Evolutionary conservation across 2,329 filamentous ascomycete genomes (phyloP), one percentile per base, ranked within the genome.

Genomic region (Xylaria sp.): DNA sequence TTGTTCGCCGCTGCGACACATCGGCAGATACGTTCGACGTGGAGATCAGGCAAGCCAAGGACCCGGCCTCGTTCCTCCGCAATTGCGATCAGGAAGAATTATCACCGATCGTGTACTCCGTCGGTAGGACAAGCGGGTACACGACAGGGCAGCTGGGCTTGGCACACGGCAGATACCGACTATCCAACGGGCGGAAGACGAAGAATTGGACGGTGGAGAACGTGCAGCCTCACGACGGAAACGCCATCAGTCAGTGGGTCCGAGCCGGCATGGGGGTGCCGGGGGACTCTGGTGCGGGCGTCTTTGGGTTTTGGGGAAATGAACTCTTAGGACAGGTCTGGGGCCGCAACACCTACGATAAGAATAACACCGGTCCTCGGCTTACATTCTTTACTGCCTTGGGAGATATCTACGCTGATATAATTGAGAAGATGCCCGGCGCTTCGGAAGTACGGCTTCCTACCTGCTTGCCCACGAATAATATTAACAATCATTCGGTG

Each of bases 141-240:
- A 81, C 83, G 63, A 76, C 76, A 13, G 82, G 82, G 1, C 81
- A 80, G 54, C 70, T 84, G 28, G 81, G 82, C 51, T 80, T 84
- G 63, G 78, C 81, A 1, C 82, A 81, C 0, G 80, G 80, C 5
- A 82, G 80, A 0, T 75, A 77, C 5, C 82, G 79, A 58, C 46
- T 66, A 10, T n/a, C n/a, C 5, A 18, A 52, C 23, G 56, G 56
- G 9, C 20, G 13, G 2, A 78, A 80, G 5, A 84, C 82, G 8
- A 76, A 81, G n/a, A 82, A 84, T 71, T 84, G 82, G 82, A 82
- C 80, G 54, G 76, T 84, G 23, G 81, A 84, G 66, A 80, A 83
- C 64, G 77, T 79, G 1, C 69, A 75, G 0, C 75, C 72, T 23
- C 78, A 80, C 15, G 72, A 81, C 41, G 80, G 82, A 50, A 15